A percentile compares a stretch with the other conserved stretches of the same genome.
phyloP scores from a whole-genome alignment of 352 stramenopile species.

The Pythium oligandrum region DNA sequence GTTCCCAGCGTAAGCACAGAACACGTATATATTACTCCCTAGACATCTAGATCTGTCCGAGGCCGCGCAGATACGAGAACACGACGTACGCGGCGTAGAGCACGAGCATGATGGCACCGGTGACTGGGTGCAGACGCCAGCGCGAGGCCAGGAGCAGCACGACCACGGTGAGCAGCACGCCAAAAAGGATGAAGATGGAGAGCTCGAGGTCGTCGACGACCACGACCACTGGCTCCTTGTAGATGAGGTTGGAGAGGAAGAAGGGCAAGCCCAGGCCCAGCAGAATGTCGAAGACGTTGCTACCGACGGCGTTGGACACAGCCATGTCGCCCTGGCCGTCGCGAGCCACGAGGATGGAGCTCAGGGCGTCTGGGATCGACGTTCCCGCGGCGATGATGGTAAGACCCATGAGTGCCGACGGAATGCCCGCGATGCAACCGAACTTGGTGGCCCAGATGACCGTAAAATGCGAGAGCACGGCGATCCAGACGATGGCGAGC shows the following conservation, averaged over 20 bases:
- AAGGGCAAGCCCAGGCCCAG: constrained; percentile 74
- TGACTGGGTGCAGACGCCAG: constrained; percentile 43
- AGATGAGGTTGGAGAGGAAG: constrained; percentile 73
- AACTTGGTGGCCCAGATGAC: constrained; percentile 57
- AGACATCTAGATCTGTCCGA: constrained; percentile 35
- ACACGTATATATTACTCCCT: too few relatives aligned
- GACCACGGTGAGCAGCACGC: constrained; percentile 51
- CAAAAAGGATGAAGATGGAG: constrained; percentile 65
- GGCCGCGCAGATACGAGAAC: constrained; percentile 48
- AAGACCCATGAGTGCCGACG: constrained; percentile 69
- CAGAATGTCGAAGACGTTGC: constrained; percentile 85
- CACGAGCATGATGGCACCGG: constrained; percentile 34
- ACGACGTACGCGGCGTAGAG: constrained; percentile 57
- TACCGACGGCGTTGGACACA: constrained; percentile 79
- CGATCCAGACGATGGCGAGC: constrained; percentile 69
- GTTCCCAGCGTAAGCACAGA: too few relatives aligned
- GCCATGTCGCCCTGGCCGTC: constrained; percentile 77
- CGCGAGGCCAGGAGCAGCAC: constrained; percentile 37
- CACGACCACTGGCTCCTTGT: constrained; percentile 43
- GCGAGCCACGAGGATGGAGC: constrained; percentile 74
- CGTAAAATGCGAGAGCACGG: constrained; percentile 67
- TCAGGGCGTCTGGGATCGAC: constrained; percentile 76
- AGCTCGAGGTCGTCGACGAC: constrained; percentile 46
- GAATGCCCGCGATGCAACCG: constrained; percentile 61
- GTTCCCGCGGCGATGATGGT: constrained; percentile 78